phyloP scores from a whole-genome alignment of 2,329 filamentous ascomycete genomes.

The Anisogramma anomala region DNA sequence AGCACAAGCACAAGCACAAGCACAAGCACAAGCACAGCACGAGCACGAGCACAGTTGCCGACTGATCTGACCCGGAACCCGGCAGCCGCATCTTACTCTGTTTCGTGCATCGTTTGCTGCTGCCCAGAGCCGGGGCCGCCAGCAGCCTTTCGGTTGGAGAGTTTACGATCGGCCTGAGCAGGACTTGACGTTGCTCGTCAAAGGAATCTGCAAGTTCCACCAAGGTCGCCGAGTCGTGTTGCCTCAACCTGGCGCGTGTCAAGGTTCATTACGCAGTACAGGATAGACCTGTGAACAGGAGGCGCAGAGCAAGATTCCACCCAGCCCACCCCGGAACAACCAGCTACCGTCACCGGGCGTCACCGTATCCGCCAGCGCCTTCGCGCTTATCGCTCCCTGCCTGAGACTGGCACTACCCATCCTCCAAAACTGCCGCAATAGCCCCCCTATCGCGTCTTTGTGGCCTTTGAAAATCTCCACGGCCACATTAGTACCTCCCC shows the following conservation, averaged over 20 bases:
- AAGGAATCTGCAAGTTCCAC: slow-evolving; percentile 8
- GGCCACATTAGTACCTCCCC: slow-evolving; percentile 1
- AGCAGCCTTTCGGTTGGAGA: neutral
- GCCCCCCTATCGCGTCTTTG: slow-evolving; percentile 9
- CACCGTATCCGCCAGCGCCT: slow-evolving; percentile 4
- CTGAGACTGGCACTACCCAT: slow-evolving; percentile 7
- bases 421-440: slow-evolving; percentile 11
- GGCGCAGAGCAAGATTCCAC: too few species aligned
- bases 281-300: too few species aligned
- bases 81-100: neutral
- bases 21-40: too few species aligned
- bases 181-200: slow-evolving; percentile 1
- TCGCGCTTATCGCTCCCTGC: slow-evolving; percentile 13
- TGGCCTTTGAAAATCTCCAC: neutral
- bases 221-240: slow-evolving; percentile 5
- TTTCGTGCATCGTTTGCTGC: slow-evolving; percentile 4
- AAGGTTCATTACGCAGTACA: too few species aligned
- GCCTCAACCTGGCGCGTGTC: too few species aligned
- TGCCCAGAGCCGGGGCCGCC: neutral
- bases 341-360: neutral
- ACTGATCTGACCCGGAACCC: neutral
- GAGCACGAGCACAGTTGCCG: slow-evolving; percentile 4
- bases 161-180: neutral
- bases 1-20: too few species aligned
- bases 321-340: slow-evolving; percentile 4